Conservation (phyloP, 192 early-diverging fungal species). For the Geosiphon pyriformis region DNA sequence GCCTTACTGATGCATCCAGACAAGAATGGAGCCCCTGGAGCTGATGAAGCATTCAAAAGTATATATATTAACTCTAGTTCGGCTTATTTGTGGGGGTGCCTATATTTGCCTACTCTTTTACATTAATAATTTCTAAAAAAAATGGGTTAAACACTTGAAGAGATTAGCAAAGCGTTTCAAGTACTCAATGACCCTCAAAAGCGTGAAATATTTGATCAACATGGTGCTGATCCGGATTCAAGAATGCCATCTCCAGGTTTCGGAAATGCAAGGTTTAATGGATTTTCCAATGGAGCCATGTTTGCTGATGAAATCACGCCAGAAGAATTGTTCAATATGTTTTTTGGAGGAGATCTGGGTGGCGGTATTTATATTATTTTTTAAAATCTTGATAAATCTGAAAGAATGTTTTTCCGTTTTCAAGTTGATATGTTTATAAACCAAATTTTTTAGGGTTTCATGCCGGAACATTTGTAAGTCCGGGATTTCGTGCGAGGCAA, state of each 20-base stretch:
- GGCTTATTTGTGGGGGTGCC: too few species aligned
- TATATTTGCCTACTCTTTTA: too few species aligned
- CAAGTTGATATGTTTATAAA: background rate
- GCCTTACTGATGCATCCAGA: constrained; percentile 94
- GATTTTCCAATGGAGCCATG: constrained; percentile 33
- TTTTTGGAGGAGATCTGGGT: constrained; percentile 83
- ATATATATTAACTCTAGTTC: constrained; percentile 10
- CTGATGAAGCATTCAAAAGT: constrained; percentile 95
- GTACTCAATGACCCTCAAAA: constrained; percentile 85
- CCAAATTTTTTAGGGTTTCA: constrained; percentile 33
- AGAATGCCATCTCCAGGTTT: constrained; percentile 23
- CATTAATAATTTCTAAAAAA: background rate
- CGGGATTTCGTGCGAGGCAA: constrained; percentile 53
- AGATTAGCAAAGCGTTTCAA: constrained; percentile 87
- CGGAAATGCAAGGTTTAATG: constrained; percentile 36
- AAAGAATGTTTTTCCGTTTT: constrained; percentile 3
- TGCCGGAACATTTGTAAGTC: constrained; percentile 49
- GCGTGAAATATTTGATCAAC: constrained; percentile 77
- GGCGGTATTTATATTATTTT: constrained; percentile 31
- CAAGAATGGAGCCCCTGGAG: constrained; percentile 91
- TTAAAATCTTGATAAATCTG: too few species aligned
- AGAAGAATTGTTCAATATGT: constrained; percentile 96
- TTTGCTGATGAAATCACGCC: constrained; percentile 74
- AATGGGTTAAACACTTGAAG: constrained; percentile 31
- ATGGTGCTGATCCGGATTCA: constrained; percentile 68